Conservation (phyloP, 2,329 filamentous ascomycete genomes). For the Fusarium musae region DNA sequence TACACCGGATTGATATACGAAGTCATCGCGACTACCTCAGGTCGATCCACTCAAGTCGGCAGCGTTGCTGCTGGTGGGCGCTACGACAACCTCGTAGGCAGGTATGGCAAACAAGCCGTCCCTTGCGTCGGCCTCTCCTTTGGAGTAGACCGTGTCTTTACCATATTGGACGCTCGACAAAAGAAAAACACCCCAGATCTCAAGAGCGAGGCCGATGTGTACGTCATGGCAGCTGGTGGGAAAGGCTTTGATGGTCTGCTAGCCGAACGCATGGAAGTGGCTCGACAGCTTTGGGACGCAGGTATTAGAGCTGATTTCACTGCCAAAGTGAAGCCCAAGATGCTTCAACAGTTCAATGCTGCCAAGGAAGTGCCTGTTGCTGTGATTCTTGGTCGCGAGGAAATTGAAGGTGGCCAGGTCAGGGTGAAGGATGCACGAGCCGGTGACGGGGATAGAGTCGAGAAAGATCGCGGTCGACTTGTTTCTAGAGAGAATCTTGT, state of each 20-base stretch:
- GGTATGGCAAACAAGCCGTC: background rate
- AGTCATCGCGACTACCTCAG: background rate
- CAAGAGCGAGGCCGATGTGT: background rate
- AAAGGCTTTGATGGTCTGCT: background rate
- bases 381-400: background rate
- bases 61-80: background rate
- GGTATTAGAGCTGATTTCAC: background rate
- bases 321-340: background rate
- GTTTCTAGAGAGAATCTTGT: background rate
- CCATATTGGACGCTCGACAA: background rate
- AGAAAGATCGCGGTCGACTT: background rate
- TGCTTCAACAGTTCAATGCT: background rate
- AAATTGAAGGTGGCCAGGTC: background rate
- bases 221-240: background rate
- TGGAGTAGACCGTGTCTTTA: background rate
- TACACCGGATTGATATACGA: background rate
- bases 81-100: background rate
- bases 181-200: background rate
- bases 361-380: background rate
- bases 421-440: background rate
- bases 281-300: background rate
- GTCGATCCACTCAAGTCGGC: background rate
- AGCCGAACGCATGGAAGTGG: background rate
- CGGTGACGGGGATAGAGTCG: background rate
- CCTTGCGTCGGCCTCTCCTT: background rate